phyloP scores from a whole-genome alignment of 2,329 filamentous ascomycete genomes.

The Botrytis porri region DNA sequence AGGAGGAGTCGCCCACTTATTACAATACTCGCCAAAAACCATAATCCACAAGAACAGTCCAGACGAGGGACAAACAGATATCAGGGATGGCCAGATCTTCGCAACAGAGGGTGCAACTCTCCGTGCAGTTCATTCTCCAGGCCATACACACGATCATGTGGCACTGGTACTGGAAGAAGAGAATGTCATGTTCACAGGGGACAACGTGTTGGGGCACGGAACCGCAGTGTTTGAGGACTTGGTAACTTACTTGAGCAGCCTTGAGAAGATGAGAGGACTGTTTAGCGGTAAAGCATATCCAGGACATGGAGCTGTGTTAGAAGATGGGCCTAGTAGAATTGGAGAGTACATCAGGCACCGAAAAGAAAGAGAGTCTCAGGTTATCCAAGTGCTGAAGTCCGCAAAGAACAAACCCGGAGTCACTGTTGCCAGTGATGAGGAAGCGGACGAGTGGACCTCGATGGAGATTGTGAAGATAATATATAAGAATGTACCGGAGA shows the following conservation, averaged over 20 bases:
- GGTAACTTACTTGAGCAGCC: constrained; percentile 61
- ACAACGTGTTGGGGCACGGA: constrained; percentile 84
- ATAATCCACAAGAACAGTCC: constrained; percentile 66
- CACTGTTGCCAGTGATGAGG: constrained; percentile 25
- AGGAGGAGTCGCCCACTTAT: constrained; percentile 69
- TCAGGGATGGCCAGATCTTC: constrained; percentile 54
- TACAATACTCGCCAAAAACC: constrained; percentile 59
- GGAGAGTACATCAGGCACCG: constrained; percentile 81
- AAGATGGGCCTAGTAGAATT: constrained; percentile 69
- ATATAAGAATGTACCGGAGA: constrained; percentile 75
- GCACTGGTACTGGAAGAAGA: constrained; percentile 73
- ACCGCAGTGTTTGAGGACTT: constrained; percentile 84
- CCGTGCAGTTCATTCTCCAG: constrained; percentile 62
- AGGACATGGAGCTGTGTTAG: constrained; percentile 78
- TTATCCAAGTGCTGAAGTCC: constrained; percentile 60
- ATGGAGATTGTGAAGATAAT: constrained; percentile 87
- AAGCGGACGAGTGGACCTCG: constrained; percentile 55
- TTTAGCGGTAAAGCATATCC: constrained; percentile 76
- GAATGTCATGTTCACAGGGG: constrained; percentile 81
- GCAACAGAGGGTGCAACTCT: constrained; percentile 61
- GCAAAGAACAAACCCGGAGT: constrained; percentile 36
- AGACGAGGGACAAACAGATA: constrained; percentile 49
- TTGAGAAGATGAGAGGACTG: constrained; percentile 64
- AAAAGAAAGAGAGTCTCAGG: constrained; percentile 73
- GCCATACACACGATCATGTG: constrained; percentile 83